phyloP scores from a whole-genome alignment of 2,329 filamentous ascomycete species.

The Trichoderma sp. region DNA sequence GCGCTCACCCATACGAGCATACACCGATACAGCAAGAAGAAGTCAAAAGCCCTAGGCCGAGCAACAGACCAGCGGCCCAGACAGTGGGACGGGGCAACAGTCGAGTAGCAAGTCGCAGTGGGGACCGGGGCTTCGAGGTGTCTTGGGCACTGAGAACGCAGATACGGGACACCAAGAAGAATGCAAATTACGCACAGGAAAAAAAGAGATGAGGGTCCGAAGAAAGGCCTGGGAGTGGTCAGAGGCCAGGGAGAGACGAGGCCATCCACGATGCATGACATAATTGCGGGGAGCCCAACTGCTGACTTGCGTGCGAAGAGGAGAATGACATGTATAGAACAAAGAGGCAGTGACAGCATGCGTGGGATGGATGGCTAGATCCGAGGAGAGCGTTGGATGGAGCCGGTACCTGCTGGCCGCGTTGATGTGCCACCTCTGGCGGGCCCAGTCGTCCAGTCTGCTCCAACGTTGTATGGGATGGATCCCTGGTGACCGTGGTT shows the following conservation, averaged over 20 bases:
- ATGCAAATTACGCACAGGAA: conserved; percentile 28
- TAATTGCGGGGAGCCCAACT: conserved; percentile 46
- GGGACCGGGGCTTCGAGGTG: conserved; percentile 23
- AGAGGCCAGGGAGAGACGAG: conserved; percentile 23
- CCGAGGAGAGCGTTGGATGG: conserved; percentile 14
- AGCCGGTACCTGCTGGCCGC: conserved; percentile 12
- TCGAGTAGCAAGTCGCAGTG: conserved; percentile 23
- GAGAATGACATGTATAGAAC: conserved; percentile 22
- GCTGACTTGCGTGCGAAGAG: conserved; percentile 26
- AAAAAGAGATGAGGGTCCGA: conserved; percentile 25
- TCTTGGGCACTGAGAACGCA: conserved; percentile 26
- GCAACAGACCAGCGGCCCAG: conserved; percentile 24
- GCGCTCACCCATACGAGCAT: conserved; percentile 28
- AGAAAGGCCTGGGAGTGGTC: conserved; percentile 25
- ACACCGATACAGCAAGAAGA: conserved; percentile 20
- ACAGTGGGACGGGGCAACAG: conserved; percentile 25
- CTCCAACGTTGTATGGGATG: conserved; percentile 15
- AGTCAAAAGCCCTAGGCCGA: conserved; percentile 27
- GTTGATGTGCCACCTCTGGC: conserved; percentile 18
- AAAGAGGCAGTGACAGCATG: conserved; percentile 22
- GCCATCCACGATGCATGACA: conserved; percentile 47
- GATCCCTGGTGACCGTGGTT: conserved; percentile 6
- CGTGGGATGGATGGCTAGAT: conserved; percentile 25
- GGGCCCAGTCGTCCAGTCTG: conserved; percentile 25
- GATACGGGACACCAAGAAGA: conserved; percentile 23